Evolutionary conservation across 202 grass and related monocot genomes (phyloP).

Genomic region (Eragrostis tef): DNA sequence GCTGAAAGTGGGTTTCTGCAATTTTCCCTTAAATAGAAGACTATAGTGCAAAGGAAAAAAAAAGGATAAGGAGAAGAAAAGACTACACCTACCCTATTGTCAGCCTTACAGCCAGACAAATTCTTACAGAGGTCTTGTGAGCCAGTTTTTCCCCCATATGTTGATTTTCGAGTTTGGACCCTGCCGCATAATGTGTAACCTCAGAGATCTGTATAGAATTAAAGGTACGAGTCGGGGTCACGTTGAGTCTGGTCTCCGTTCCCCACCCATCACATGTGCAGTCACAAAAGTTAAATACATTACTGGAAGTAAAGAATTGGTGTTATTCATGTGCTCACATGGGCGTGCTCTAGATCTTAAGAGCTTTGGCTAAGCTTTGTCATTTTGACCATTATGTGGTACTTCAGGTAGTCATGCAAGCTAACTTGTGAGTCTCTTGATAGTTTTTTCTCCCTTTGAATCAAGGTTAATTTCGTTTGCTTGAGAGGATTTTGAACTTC

Average conservation of each 20-base stretch:
- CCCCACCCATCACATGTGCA: slow-evolving; percentile 59
- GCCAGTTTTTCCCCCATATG: background rate
- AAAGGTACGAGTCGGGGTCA: slow-evolving; percentile 27
- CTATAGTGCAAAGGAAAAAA: too few species aligned
- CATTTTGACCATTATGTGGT: slow-evolving; percentile 41
- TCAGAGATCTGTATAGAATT: slow-evolving; percentile 37
- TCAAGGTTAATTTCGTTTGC: slow-evolving; percentile 15
- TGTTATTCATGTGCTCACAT: slow-evolving; percentile 75
- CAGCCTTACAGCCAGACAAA: too few species aligned
- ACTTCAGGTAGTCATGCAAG: slow-evolving; percentile 32
- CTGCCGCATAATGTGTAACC: slow-evolving; percentile 12
- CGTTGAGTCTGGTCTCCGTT: slow-evolving; percentile 46
- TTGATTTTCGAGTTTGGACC: slow-evolving; percentile 24
- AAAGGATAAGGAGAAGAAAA: too few species aligned
- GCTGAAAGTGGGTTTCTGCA: too few species aligned
- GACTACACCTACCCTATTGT: too few species aligned
- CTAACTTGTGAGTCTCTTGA: slow-evolving; percentile 12
- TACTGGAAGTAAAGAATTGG: slow-evolving; percentile 50
- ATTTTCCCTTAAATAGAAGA: too few species aligned
- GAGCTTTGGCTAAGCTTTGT: slow-evolving; percentile 48
- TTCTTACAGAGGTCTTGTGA: too few species aligned
- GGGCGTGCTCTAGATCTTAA: slow-evolving; percentile 55
- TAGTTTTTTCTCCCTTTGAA: slow-evolving; percentile 24
- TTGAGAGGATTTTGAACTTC: slow-evolving; percentile 19
- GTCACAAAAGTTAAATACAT: slow-evolving; percentile 56